phyloP scores from a whole-genome alignment of 2,329 filamentous ascomycete species.

The Fusarium floridanum region DNA sequence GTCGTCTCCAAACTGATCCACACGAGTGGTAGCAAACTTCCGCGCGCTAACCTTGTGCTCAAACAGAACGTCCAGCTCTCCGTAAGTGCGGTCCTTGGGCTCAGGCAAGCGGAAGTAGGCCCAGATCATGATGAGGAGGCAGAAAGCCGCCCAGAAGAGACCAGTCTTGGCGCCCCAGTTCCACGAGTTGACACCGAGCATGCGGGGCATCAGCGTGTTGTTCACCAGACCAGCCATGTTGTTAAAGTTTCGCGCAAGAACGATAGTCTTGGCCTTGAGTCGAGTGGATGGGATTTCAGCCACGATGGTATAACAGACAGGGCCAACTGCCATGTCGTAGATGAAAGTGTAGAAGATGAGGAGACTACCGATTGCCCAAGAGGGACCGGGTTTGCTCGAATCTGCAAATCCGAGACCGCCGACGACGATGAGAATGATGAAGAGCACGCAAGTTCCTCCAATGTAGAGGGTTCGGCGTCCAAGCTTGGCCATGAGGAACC shows the following conservation, averaged over 20 bases:
- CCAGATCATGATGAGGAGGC: constrained; percentile 61
- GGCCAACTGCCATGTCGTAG: constrained; percentile 54
- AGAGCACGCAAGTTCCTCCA: constrained; percentile 62
- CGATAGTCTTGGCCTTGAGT: constrained; percentile 60
- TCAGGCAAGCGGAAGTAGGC: constrained; percentile 66
- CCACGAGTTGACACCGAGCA: constrained; percentile 59
- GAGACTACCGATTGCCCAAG: constrained; percentile 62
- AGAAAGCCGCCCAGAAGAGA: constrained; percentile 57
- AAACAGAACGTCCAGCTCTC: constrained; percentile 69
- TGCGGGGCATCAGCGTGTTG: constrained; percentile 60
- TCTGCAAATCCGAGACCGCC: constrained; percentile 66
- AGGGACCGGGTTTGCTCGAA: constrained; percentile 54
- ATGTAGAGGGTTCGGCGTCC: constrained; percentile 61
- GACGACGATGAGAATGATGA: constrained; percentile 56
- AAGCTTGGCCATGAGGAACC: constrained; percentile 57
- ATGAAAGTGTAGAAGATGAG: constrained; percentile 59
- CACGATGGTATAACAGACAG: constrained; percentile 87
- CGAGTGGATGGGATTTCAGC: constrained; percentile 62
- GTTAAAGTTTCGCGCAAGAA: constrained; percentile 61
- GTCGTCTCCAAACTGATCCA: constrained; percentile 36
- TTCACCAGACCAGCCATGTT: constrained; percentile 62
- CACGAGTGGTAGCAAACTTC: constrained; percentile 50
- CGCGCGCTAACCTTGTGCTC: constrained; percentile 58
- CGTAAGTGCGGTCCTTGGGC: constrained; percentile 64
- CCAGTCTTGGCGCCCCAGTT: constrained; percentile 63